Base-by-base conservation (phyloP, 192 early-diverging fungal genomes). In the Backusella luteola region DNA sequence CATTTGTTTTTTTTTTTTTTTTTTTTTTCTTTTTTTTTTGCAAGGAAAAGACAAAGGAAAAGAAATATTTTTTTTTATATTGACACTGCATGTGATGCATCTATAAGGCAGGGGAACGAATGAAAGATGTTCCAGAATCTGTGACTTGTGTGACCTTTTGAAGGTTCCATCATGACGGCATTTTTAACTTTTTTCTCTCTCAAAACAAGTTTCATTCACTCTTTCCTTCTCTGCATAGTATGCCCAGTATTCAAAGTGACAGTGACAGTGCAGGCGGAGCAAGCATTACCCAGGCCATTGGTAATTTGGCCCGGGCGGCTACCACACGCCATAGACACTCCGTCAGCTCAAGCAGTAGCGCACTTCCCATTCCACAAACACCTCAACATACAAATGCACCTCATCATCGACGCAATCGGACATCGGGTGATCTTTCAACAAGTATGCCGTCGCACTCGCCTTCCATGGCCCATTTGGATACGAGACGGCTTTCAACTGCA, bases 311-410 rank as follows among this genome's bases (percentile, higher is more conserved):
- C 0, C 39, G 70, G 19, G 70, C 70, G 1, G 70, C 70, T 6
- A 71, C 70, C 17, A 49, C 32, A 3, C 70, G 70, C 46, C 70
- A 71, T 17, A 14, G 70, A 29, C 70, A 71, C 26, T 49, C 70
- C 0, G 29, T 4, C 14, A 44, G 29, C 42, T 32, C 42, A 3
- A 39, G 36, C 7, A 21, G 36, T 34, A 7, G 26, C 14, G 26
- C 42, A 23, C 39, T 49, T 29, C 70, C 70, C 12, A 11, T 29
- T 44, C 68, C 68, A 23, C 56, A 26, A 26, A 26, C 23, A 12
- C 68, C 68, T 41, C 70, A 49, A 9, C 70, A 71, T n/a, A 71
- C 70, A 15, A 71, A 71, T 71, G 26, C 29, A 68, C 67, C 67
- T 35, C 29, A 34, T 2, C 70, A 71, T 11, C 21, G 6, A 14